A percentile compares a stretch with the other conserved stretches of the same genome.
Conservation (phyloP, 495 filamentous ascomycete genomes). For the Podospora pseudocomata region DNA sequence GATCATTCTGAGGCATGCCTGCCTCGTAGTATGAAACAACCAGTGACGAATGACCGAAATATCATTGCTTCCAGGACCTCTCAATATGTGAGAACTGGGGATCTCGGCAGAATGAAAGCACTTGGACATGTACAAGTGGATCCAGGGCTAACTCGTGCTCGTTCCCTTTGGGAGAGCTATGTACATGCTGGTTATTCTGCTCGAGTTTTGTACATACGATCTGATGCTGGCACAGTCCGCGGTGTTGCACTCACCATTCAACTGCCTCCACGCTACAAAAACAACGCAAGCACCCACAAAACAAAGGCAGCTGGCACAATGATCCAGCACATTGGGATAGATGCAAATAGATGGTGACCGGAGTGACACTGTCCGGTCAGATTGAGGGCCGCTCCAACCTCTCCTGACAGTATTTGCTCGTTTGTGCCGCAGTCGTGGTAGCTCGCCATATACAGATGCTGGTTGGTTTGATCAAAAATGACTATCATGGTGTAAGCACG, state of each 20-base stretch:
- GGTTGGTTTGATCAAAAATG: conserved; percentile 25
- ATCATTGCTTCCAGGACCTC: no score
- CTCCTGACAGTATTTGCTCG: conserved; percentile 18
- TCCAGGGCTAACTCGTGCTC: no score
- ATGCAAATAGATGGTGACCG: background rate
- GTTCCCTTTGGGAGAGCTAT: no score
- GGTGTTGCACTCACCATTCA: background rate
- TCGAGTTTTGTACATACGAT: no score
- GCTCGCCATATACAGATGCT: conserved; percentile 21
- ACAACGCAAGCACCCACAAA: background rate
- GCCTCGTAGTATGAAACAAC: no score
- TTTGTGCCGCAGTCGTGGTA: conserved; percentile 23
- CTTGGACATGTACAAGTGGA: no score
- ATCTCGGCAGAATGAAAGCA: no score
- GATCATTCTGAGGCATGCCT: no score
- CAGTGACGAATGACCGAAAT: no score
- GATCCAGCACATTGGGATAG: background rate
- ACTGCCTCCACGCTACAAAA: background rate
- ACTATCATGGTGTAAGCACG: conserved; percentile 6
- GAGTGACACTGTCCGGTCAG: conserved; percentile 15
- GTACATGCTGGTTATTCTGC: no score
- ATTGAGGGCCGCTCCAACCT: conserved; percentile 6
- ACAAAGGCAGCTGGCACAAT: conserved; percentile 1
- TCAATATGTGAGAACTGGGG: no score
- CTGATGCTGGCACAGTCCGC: no score